Evolutionary conservation across 768 basidiomycete species (phyloP).

Genomic region (Boletales sp.): DNA sequence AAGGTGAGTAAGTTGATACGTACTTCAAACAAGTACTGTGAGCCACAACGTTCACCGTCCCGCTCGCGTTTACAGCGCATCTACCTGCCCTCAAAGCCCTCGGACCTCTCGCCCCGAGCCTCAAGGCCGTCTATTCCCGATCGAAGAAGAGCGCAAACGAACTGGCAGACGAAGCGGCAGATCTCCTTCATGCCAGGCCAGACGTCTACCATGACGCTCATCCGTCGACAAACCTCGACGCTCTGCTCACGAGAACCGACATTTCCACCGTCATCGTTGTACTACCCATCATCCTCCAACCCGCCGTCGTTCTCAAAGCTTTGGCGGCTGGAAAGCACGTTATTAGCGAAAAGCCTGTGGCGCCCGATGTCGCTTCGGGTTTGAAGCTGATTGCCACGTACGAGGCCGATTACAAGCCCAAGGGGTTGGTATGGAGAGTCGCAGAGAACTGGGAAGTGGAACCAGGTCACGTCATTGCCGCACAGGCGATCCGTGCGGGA

Average conservation of each 20-base stretch:
- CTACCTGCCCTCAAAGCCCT: constrained; percentile 68
- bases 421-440: constrained; percentile 74
- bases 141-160: constrained; percentile 57
- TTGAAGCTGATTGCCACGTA: constrained; percentile 64
- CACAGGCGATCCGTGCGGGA: constrained; percentile 48
- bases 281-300: constrained; percentile 75
- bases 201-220: constrained; percentile 56
- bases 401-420: constrained; percentile 57
- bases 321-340: constrained; percentile 83
- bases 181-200: constrained; percentile 38
- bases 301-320: constrained; percentile 58
- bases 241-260: constrained; percentile 63
- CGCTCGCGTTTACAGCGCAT: constrained; percentile 51
- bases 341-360: constrained; percentile 85
- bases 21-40: background rate
- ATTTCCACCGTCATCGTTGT: constrained; percentile 71
- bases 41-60: constrained; percentile 14
- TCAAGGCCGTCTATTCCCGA: constrained; percentile 79
- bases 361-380: constrained; percentile 62
- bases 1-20: constrained; percentile 43
- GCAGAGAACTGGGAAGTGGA: constrained; percentile 78
- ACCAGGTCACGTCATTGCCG: constrained; percentile 45
- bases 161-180: constrained; percentile 46
- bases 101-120: constrained; percentile 40
- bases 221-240: constrained; percentile 45